Evolutionary conservation across 345 rosid species (phyloP).

Genomic region (Corchorus olitorius): DNA sequence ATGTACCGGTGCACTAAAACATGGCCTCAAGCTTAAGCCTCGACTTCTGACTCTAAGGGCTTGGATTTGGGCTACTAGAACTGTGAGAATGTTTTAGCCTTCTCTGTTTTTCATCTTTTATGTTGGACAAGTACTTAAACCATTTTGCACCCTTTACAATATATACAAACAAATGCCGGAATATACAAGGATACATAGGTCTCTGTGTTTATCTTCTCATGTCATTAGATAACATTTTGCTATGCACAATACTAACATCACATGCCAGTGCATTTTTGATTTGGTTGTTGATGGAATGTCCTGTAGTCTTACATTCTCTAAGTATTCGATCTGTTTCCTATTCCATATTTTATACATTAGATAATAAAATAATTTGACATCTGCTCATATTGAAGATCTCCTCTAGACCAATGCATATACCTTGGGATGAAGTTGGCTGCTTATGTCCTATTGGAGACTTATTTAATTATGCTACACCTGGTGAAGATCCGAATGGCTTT

Average conservation of each 20-base stretch:
- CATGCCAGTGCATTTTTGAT: neutral
- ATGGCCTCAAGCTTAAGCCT: slow-evolving; percentile 66
- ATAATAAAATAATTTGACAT: neutral
- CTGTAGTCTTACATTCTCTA: neutral
- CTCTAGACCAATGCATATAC: slow-evolving; percentile 81
- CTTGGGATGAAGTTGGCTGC: slow-evolving; percentile 93
- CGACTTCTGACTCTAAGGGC: slow-evolving; percentile 53
- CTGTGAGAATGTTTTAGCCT: slow-evolving; percentile 51
- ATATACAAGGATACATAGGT: neutral
- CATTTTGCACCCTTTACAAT: neutral
- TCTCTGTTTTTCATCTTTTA: neutral
- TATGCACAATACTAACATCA: neutral
- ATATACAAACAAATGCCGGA: neutral
- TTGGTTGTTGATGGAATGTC: neutral
- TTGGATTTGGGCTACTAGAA: slow-evolving; percentile 94
- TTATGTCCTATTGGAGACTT: slow-evolving; percentile 95
- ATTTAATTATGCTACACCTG: slow-evolving; percentile 88
- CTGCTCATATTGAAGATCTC: slow-evolving; percentile 55
- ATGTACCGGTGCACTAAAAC: too few relatives aligned
- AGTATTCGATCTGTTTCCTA: neutral
- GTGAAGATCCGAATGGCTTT: slow-evolving; percentile 38
- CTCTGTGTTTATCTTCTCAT: neutral
- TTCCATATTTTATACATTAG: neutral
- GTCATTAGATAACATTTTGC: neutral
- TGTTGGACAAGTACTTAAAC: neutral